Conservation (phyloP, 2,329 filamentous ascomycete species). For the Aureobasidium sp. region DNA sequence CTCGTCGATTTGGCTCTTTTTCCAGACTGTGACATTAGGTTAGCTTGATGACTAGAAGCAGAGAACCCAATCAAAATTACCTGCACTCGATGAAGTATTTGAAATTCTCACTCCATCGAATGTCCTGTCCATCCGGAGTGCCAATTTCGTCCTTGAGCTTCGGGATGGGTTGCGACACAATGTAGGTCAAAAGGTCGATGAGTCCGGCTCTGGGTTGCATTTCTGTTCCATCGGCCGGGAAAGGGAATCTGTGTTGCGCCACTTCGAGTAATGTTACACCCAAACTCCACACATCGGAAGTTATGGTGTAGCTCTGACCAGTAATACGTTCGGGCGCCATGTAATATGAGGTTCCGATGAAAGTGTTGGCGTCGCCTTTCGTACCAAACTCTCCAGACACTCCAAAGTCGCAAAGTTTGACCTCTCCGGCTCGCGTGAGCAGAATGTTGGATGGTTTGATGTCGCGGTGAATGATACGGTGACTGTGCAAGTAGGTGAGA, state of each 20-base stretch:
- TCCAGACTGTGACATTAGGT: conserved; percentile 60
- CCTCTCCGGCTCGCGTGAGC: conserved; percentile 81
- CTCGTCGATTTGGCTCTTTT: conserved; percentile 79
- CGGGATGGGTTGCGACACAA: conserved; percentile 90
- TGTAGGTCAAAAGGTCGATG: conserved; percentile 94
- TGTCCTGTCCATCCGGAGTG: conserved; percentile 56
- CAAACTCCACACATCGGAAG: conserved; percentile 95
- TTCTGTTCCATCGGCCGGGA: conserved; percentile 92
- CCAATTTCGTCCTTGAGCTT: conserved; percentile 86
- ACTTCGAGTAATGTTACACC: conserved; percentile 97
- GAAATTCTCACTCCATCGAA: conserved; percentile 94
- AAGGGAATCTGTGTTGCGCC: conserved; percentile 97
- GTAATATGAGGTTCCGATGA: conserved; percentile 98
- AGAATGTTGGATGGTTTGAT: conserved; percentile 98
- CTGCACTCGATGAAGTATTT: conserved; percentile 99
- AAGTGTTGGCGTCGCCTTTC: conserved; percentile 96
- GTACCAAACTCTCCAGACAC: conserved; percentile 97
- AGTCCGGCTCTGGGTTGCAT: conserved; percentile 88
- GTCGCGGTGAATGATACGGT: conserved; percentile 97
- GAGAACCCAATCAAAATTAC: conserved; percentile 51
- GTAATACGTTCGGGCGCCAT: conserved; percentile 97
- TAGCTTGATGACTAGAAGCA: conserved; percentile 20
- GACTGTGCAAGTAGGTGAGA: conserved; percentile 86
- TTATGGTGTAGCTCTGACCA: conserved; percentile 96
- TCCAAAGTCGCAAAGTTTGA: conserved; percentile 97